phyloP scores from a whole-genome alignment of 495 filamentous ascomycete genomes.

The Astrocystis sublimbata region DNA sequence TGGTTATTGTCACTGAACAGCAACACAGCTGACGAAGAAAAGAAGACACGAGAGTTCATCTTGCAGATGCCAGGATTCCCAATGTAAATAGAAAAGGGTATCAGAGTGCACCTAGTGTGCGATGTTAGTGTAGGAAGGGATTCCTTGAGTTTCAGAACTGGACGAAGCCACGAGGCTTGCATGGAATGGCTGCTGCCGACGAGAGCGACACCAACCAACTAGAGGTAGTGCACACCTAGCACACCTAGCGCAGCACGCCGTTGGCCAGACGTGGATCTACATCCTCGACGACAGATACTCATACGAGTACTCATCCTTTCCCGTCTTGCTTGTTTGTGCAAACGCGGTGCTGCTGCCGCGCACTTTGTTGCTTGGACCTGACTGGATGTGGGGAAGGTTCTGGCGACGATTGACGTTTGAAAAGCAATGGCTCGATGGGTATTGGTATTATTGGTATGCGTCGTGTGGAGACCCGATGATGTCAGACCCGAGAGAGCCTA shows the following conservation, averaged over 20 bases:
- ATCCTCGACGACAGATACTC: too few species aligned
- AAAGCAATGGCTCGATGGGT: too few species aligned
- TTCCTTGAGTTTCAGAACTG: not conserved
- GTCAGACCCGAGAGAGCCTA: constrained; percentile 2
- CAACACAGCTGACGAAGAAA: not conserved
- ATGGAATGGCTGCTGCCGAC: constrained; percentile 6
- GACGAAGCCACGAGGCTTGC: constrained; percentile 13
- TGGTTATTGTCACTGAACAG: not conserved
- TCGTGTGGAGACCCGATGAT: constrained; percentile 13
- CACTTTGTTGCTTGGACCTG: not conserved
- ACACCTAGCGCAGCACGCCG: too few species aligned
- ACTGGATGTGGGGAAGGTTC: constrained; percentile 6
- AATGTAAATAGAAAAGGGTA: not conserved
- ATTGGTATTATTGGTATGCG: not conserved
- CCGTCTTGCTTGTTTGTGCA: not conserved
- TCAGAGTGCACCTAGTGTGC: too few species aligned
- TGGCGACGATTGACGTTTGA: constrained; percentile 12
- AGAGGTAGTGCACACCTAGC: too few species aligned
- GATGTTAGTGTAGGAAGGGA: not conserved
- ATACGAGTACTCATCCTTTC: not conserved
- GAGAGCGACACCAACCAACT: too few species aligned
- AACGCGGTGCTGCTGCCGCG: too few species aligned
- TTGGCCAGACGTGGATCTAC: too few species aligned
- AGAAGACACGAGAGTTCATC: not conserved
- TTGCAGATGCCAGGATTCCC: not conserved